Evolutionary conservation across 2,329 filamentous ascomycete genomes (phyloP), one percentile per base, ranked within the genome.

Genomic region (Cladosporium sp.): DNA sequence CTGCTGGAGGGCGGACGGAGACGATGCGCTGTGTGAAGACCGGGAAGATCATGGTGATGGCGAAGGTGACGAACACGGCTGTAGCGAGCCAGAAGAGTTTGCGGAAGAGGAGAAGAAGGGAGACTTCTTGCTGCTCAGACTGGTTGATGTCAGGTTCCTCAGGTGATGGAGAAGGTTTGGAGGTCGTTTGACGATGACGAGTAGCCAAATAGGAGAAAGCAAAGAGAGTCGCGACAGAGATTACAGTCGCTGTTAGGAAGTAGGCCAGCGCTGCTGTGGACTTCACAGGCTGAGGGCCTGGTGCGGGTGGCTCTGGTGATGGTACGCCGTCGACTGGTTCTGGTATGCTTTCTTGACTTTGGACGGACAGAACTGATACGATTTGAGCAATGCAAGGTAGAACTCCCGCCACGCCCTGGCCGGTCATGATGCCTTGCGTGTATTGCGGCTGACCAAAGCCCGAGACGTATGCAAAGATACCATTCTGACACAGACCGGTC

Each of bases 361-460:
- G 71, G 1, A 88, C 75, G 29, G 82, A 78, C 9, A 96, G 75
- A 11, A 95, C 90, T 1, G 88, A 86, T 38, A 87, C 67, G 58
- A 97, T 92, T 68, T 97, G 91, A 1, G 89, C 88, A 41, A 95
- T 76, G 41, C 88, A 85, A 0, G 93, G 93, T 3, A 97, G 73
- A 8, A 98, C 91, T 25, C 93, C 93, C 0, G 93, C 91, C 3
- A 98, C 77, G 27, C 85, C 92, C 69, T 98, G 93, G 1, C 93
- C 93, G 3, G 85, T 84, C 91, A 98, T 97, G 68, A 97, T 90
- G 19, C 86, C 92, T 69, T 97, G 92, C 49, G 89, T 95, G 68
- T 97, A 98, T 68, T 93, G 88, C 16, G 85, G 81, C 45, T 87
- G 77, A 30, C 85, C 88, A 62, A 95, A 97, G 46, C 88, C 85